phyloP scores from a whole-genome alignment of 495 filamentous ascomycete genomes.

The Daldinia loculata region DNA sequence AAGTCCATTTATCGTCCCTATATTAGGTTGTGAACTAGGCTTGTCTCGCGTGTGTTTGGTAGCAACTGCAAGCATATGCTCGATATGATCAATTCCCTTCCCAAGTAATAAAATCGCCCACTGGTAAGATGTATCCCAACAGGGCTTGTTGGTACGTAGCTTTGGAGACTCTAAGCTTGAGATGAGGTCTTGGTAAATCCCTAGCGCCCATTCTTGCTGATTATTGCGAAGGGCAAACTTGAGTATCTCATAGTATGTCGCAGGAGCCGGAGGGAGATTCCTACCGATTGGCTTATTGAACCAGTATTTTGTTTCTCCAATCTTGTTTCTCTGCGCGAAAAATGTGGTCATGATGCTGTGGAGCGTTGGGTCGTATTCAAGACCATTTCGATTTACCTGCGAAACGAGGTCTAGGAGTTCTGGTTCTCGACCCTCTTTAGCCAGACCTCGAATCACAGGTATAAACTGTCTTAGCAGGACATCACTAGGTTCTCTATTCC shows the following conservation, averaged over 20 bases:
- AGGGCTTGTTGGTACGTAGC: conserved; percentile 49
- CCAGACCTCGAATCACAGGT: conserved; percentile 70
- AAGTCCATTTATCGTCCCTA: conserved; percentile 76
- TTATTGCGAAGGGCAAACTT: conserved; percentile 58
- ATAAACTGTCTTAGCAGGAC: conserved; percentile 56
- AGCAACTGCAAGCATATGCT: conserved; percentile 72
- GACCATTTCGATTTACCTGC: conserved; percentile 44
- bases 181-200: conserved; percentile 68
- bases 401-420: conserved; percentile 57
- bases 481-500: conserved; percentile 42
- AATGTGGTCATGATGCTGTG: conserved; percentile 63
- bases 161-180: conserved; percentile 48
- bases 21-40: conserved; percentile 62
- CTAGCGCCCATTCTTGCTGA: conserved; percentile 69
- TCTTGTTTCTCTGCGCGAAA: conserved; percentile 59
- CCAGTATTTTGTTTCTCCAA: conserved; percentile 68
- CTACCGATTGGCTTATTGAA: conserved; percentile 66
- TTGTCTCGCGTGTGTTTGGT: conserved; percentile 54
- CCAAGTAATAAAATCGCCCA: conserved; percentile 77
- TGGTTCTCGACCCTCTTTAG: conserved; percentile 66
- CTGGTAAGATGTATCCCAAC: conserved; percentile 75
- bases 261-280: conserved; percentile 50
- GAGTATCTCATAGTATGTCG: conserved; percentile 62
- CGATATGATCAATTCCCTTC: conserved; percentile 73
- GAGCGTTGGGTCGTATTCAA: conserved; percentile 46